phyloP scores from a whole-genome alignment of 352 stramenopile species.

The Halophytophthora batemanensis region DNA sequence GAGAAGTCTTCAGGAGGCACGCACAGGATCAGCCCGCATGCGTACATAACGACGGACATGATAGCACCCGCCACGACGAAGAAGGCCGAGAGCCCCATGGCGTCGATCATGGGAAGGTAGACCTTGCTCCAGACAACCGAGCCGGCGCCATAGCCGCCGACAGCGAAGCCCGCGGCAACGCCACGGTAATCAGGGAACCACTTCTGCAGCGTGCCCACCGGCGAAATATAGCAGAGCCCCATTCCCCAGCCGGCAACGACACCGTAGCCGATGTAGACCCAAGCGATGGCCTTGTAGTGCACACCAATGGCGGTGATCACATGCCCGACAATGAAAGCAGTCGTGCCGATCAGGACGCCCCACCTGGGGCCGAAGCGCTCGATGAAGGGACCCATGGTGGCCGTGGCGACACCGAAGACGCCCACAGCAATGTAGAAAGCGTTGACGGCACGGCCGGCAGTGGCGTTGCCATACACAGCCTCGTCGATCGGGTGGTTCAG shows the following conservation, averaged over 20 bases:
- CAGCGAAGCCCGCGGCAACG: conserved; percentile 62
- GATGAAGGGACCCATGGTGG: conserved; percentile 67
- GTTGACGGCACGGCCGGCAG: conserved; percentile 58
- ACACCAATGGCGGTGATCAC: conserved; percentile 52
- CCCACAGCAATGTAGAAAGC: conserved; percentile 72
- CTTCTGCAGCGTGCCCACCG: conserved; percentile 70
- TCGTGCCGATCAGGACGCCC: conserved; percentile 45
- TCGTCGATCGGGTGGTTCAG: conserved; percentile 70
- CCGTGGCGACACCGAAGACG: conserved; percentile 54
- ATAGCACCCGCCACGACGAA: conserved; percentile 60
- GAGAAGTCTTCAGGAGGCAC: conserved; percentile 47
- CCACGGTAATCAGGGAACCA: conserved; percentile 80
- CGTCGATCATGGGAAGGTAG: conserved; percentile 55
- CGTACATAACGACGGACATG: conserved; percentile 35
- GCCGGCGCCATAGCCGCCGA: conserved; percentile 58
- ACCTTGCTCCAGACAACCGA: conserved; percentile 66
- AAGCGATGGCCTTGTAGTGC: conserved; percentile 38
- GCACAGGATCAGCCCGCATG: conserved; percentile 40
- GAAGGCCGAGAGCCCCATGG: conserved; percentile 37
- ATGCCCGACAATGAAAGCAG: conserved; percentile 47
- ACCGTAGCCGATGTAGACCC: conserved; percentile 68
- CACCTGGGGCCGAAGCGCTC: conserved; percentile 56
- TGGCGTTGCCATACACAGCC: conserved; percentile 43
- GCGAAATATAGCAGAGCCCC: conserved; percentile 74
- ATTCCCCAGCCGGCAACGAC: conserved; percentile 61